Evolutionary conservation across 495 filamentous ascomycete species (phyloP).

Genomic region (Aspergillus haitiensis): DNA sequence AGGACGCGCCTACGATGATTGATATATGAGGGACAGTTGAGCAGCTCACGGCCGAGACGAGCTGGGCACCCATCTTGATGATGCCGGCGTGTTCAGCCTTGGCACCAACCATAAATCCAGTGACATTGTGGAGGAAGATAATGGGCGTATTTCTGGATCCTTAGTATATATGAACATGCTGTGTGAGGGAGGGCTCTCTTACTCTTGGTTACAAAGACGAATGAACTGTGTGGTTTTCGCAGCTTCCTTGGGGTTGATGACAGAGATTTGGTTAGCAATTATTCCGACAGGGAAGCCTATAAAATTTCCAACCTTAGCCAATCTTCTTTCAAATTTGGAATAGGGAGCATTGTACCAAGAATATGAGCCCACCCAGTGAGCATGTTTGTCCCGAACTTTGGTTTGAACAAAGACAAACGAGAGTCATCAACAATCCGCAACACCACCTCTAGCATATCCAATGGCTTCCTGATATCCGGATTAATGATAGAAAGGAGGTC

Average conservation of each 20-base stretch:
- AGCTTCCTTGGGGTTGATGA: slow-evolving; percentile 34
- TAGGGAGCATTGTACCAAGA: slow-evolving; percentile 22
- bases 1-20: slow-evolving; percentile 35
- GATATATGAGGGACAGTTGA: slow-evolving; percentile 36
- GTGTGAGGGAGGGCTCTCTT: neutral
- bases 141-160: slow-evolving; percentile 26
- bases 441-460: slow-evolving; percentile 36
- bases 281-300: slow-evolving; percentile 33
- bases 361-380: slow-evolving; percentile 34
- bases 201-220: slow-evolving; percentile 35
- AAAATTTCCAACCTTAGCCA: neutral
- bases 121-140: slow-evolving; percentile 38
- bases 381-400: slow-evolving; percentile 32
- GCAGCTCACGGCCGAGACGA: slow-evolving; percentile 35
- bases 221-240: slow-evolving; percentile 34
- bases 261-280: slow-evolving; percentile 33
- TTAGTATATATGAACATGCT: neutral
- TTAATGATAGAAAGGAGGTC: slow-evolving; percentile 31
- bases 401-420: slow-evolving; percentile 32
- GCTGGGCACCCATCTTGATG: slow-evolving; percentile 35
- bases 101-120: slow-evolving; percentile 39
- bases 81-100: slow-evolving; percentile 37
- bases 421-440: slow-evolving; percentile 35
- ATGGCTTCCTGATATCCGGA: slow-evolving; percentile 34
- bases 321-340: no score